phyloP scores from a whole-genome alignment of 1,284 basidiomycete species.

The Boletus sp. region DNA sequence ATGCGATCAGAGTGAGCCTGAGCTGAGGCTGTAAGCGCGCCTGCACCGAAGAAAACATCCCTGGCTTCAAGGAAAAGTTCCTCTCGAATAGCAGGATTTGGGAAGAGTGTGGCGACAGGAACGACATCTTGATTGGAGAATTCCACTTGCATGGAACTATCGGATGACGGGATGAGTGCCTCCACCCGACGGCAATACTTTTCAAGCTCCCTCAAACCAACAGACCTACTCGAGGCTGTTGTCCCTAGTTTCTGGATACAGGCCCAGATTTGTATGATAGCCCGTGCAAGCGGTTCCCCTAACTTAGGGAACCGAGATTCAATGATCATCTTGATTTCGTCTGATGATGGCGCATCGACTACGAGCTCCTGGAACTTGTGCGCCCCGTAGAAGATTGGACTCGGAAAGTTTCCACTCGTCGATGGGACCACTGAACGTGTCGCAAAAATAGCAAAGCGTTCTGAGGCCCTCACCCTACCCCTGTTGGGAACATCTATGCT shows the following conservation, averaged over 20 bases:
- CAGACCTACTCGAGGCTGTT: constrained; percentile 52
- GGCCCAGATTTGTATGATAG: constrained; percentile 66
- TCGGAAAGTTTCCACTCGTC: constrained; percentile 44
- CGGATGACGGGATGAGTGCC: constrained; percentile 52
- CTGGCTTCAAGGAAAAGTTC: constrained; percentile 89
- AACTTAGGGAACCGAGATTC: constrained; percentile 65
- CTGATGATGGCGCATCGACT: constrained; percentile 56
- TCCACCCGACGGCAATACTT: constrained; percentile 84
- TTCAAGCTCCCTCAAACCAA: constrained; percentile 85
- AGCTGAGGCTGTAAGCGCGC: constrained; percentile 53
- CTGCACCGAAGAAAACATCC: constrained; percentile 89
- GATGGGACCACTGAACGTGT: constrained; percentile 64
- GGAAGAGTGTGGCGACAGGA: constrained; percentile 42
- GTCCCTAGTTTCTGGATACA: constrained; percentile 48
- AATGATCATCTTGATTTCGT: constrained; percentile 73
- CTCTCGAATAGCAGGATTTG: constrained; percentile 82
- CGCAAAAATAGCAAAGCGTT: constrained; percentile 78
- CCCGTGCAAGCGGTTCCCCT: constrained; percentile 44
- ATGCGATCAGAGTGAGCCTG: constrained; percentile 51
- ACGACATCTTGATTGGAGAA: constrained; percentile 22
- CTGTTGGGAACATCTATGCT: constrained; percentile 69
- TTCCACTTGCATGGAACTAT: constrained; percentile 48
- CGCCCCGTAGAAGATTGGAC: constrained; percentile 73
- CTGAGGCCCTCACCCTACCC: constrained; percentile 66
- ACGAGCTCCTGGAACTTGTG: constrained; percentile 79